Base-by-base conservation (phyloP, 176 grass and related monocot species). In the Cenchrus purpureus region DNA sequence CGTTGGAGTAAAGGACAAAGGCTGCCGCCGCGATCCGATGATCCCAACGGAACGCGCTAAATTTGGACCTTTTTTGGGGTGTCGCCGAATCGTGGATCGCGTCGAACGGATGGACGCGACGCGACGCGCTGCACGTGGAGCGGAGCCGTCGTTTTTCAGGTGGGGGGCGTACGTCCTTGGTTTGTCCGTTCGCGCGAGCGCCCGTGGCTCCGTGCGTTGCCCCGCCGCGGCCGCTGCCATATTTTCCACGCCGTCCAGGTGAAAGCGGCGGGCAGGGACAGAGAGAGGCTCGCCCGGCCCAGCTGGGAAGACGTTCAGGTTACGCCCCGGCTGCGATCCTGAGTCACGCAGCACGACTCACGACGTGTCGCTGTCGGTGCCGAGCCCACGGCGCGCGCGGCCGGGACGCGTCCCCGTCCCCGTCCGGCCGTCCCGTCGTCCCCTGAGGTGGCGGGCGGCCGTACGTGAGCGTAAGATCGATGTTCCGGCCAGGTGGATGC, bases 241-340 rank as follows among this genome's bases (percentile, higher is more conserved):
- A 3, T 34, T 66, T 56, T 81, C 12, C 79, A 54, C 64, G 79
- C 51, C 79, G 51, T 12, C 46, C 65, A 68, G 19, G 79, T 31
- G 31, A 43, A 37, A 37, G 48, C 29, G 52, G 49, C 31, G 37
- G 37, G 37, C 3, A 40, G 12, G 58, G 22, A 13, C 56, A 58
- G 19, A 19, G 20, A 3, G 4, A 12, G 34, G 14, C 63, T 11
- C 63, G 12, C 37, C 37, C 37, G 4, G 31, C 31, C 31, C 31
- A 32, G 31, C 31, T 6, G 0, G 72, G 28, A 29, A 55, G 10
- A 5, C 52, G 73, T 57, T 6, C 29, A 2, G 73, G 52, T 57
- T 20, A 57, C 51, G 73, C 29, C 8, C 11, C 51, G 73, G 15
- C 8, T 4, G 0, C 46, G 58, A 60, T 25, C 6, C 55, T 20